Conservation (phyloP, 352 stramenopile species). For the Globisporangium paroecandrum region DNA sequence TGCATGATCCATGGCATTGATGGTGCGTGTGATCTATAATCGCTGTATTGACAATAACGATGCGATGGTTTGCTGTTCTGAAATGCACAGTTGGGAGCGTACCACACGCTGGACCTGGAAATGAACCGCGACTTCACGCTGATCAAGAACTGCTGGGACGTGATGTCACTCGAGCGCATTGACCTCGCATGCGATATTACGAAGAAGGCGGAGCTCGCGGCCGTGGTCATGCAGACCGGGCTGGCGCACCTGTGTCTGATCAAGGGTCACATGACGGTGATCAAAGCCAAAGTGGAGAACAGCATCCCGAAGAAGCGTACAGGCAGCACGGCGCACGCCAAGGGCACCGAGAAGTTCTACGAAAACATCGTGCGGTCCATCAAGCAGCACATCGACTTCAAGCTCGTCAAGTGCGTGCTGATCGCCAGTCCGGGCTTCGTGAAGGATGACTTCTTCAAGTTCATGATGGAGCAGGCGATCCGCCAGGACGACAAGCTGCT, state of each 20-base stretch:
- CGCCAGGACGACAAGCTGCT: conserved; percentile 92
- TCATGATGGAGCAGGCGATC: conserved; percentile 89
- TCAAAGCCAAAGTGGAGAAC: conserved; percentile 93
- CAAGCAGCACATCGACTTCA: conserved; percentile 95
- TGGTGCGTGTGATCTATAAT: no score
- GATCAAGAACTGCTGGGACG: conserved; percentile 96
- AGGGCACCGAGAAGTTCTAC: conserved; percentile 95
- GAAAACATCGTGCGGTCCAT: conserved; percentile 95
- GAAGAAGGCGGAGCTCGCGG: conserved; percentile 93
- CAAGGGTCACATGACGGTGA: conserved; percentile 95
- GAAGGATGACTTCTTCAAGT: conserved; percentile 98
- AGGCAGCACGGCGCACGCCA: conserved; percentile 91
- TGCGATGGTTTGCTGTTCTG: background rate
- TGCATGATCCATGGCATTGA: no score
- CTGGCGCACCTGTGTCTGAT: conserved; percentile 98
- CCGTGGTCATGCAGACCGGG: conserved; percentile 95
- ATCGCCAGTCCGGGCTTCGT: conserved; percentile 95
- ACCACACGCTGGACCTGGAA: conserved; percentile 97
- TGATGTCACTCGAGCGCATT: conserved; percentile 96
- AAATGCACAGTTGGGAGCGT: conserved; percentile 87
- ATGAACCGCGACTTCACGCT: conserved; percentile 96
- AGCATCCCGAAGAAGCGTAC: conserved; percentile 97
- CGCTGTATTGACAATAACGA: background rate
- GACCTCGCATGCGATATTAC: conserved; percentile 94
- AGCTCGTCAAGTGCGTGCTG: conserved; percentile 95